phyloP scores from a whole-genome alignment of 208 protist genomes.

The Leishmania gerbilli region DNA sequence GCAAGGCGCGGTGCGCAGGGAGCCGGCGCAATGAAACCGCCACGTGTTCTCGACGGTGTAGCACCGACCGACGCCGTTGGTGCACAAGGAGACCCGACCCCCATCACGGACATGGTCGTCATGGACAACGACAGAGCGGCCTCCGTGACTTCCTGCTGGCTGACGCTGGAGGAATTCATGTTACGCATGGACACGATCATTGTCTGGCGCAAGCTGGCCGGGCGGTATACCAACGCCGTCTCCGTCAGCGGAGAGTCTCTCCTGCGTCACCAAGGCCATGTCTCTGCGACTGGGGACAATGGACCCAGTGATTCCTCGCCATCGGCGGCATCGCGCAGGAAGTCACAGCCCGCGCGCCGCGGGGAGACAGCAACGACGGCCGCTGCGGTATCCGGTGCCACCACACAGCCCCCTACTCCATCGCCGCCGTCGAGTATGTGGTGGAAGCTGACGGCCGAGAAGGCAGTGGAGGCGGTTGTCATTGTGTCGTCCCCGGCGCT shows the following conservation, averaged over 20 bases:
- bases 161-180: constrained; percentile 79
- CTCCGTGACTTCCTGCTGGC: constrained; percentile 50
- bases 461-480: constrained; percentile 26
- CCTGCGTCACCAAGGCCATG: constrained; percentile 16
- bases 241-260: constrained; percentile 27
- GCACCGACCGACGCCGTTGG: not conserved
- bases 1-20: not conserved
- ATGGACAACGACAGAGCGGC: constrained; percentile 16
- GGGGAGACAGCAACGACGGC: not conserved
- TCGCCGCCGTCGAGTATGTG: constrained; percentile 17
- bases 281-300: not conserved
- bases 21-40: constrained; percentile 5
- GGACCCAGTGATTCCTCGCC: not conserved
- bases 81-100: not conserved
- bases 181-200: constrained; percentile 52
- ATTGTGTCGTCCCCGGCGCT: constrained; percentile 21
- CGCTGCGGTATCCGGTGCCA: not conserved
- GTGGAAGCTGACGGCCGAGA: constrained; percentile 27
- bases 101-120: constrained; percentile 18
- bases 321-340: constrained; percentile 11
- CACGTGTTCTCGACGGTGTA: not conserved
- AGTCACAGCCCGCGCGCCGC: not conserved
- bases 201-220: constrained; percentile 57
- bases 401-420: not conserved
- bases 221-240: constrained; percentile 29